Evolutionary conservation across 2,329 filamentous ascomycete genomes (phyloP).

Genomic region (Xylaria sp.): DNA sequence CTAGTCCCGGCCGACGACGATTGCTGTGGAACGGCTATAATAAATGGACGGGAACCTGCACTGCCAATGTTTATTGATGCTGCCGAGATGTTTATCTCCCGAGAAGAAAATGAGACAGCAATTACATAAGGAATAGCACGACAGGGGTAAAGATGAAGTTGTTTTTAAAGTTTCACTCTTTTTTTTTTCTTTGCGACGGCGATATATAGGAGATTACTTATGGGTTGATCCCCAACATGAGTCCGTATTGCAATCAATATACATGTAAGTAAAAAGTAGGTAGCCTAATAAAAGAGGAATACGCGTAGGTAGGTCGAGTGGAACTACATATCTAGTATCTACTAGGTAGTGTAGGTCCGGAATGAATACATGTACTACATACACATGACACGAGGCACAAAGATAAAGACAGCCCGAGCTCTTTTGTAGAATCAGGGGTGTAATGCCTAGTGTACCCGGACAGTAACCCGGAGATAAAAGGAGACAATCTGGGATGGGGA

Average conservation of each 20-base stretch:
- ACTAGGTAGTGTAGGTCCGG: no score
- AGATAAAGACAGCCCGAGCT: background rate
- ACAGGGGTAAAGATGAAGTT: slow-evolving; percentile 11
- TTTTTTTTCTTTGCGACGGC: slow-evolving; percentile 1
- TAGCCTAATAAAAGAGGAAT: background rate
- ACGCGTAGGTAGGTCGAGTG: background rate
- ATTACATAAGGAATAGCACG: slow-evolving; percentile 8
- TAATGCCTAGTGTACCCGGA: no score
- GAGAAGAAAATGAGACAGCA: slow-evolving; percentile 8
- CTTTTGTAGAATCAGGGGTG: background rate
- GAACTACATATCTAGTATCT: background rate
- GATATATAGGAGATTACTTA: background rate
- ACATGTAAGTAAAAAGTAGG: background rate
- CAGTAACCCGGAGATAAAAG: background rate
- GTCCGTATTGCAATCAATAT: slow-evolving; percentile 1
- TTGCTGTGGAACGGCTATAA: slow-evolving; percentile 12
- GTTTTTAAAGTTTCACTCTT: background rate
- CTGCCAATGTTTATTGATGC: slow-evolving; percentile 15
- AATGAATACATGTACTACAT: no score
- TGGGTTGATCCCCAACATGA: background rate
- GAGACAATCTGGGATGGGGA: background rate
- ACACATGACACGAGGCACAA: background rate
- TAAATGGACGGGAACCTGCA: slow-evolving; percentile 4
- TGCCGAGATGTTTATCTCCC: slow-evolving; percentile 6
- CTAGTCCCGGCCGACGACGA: background rate